phyloP scores from a whole-genome alignment of 2,329 filamentous ascomycete species.

The Lecanosticta acicola region DNA sequence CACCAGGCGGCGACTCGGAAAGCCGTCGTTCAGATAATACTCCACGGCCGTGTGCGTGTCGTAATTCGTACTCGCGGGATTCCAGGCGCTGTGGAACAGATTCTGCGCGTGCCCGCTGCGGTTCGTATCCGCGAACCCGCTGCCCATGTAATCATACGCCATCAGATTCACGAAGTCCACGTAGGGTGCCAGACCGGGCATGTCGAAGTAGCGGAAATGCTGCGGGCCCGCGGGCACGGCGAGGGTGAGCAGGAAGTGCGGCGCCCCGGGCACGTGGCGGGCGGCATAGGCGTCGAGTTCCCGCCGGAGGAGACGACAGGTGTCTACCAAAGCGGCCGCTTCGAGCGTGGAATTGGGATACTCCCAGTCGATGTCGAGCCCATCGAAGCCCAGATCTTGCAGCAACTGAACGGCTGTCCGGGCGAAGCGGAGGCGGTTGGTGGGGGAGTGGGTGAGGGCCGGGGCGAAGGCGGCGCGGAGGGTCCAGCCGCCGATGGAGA shows the following conservation, averaged over 20 bases:
- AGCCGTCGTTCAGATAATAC: slow-evolving; percentile 56
- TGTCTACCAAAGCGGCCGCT: slow-evolving; percentile 34
- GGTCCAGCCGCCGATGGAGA: slow-evolving; percentile 79
- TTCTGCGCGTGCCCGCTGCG: slow-evolving; percentile 72
- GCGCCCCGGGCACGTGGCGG: slow-evolving; percentile 16
- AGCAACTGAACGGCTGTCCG: slow-evolving; percentile 66
- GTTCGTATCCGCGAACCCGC: slow-evolving; percentile 26
- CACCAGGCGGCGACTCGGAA: slow-evolving; percentile 65
- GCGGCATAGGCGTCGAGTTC: slow-evolving; percentile 37
- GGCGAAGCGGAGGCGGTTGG: slow-evolving; percentile 60
- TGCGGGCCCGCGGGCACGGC: slow-evolving; percentile 38
- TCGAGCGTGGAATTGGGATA: slow-evolving; percentile 38
- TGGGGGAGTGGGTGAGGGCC: slow-evolving; percentile 56
- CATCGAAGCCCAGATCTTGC: slow-evolving; percentile 67
- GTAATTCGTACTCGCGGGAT: slow-evolving; percentile 67
- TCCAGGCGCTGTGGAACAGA: slow-evolving; percentile 53
- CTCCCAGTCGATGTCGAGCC: slow-evolving; percentile 46
- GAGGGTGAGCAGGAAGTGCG: slow-evolving; percentile 40
- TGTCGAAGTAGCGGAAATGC: slow-evolving; percentile 38
- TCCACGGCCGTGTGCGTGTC: slow-evolving; percentile 64
- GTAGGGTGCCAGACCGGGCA: slow-evolving; percentile 34
- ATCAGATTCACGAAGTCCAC: slow-evolving; percentile 47
- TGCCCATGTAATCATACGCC: slow-evolving; percentile 58
- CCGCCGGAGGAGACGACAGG: slow-evolving; percentile 27
- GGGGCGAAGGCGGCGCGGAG: slow-evolving; percentile 70